Conservation (phyloP, 2,329 filamentous ascomycete species). For the Epichloe baconii region DNA sequence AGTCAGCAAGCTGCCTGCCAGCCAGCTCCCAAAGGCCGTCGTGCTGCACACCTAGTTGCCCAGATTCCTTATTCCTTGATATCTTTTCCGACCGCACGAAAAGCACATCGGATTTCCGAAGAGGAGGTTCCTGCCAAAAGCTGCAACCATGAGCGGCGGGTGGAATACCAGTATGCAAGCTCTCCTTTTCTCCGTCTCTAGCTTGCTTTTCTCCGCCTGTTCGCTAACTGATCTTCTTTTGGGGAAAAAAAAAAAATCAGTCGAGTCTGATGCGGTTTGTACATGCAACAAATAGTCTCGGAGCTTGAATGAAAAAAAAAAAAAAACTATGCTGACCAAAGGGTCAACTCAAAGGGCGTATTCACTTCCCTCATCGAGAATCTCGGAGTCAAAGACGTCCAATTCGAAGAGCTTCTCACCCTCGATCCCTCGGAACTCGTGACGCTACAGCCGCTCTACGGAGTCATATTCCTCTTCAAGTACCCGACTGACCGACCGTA, state of each 20-base stretch:
- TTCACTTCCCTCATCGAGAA: conserved; percentile 92
- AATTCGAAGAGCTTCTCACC: conserved; percentile 91
- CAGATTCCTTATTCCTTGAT: background rate
- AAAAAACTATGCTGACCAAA: background rate
- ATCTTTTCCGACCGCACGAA: background rate
- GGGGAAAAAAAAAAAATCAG: conserved; percentile 20
- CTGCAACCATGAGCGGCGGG: conserved; percentile 54
- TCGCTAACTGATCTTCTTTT: conserved; percentile 1
- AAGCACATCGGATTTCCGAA: background rate
- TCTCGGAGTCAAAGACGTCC: conserved; percentile 83
- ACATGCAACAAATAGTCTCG: background rate
- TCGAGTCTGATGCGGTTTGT: conserved; percentile 88
- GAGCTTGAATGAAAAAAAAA: background rate
- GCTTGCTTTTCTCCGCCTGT: background rate
- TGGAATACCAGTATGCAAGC: conserved; percentile 73
- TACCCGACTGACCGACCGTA: conserved; percentile 61
- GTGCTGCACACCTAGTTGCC: background rate
- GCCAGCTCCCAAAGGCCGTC: background rate
- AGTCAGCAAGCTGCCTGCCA: background rate
- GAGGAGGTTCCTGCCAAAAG: background rate
- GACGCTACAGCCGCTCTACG: conserved; percentile 68
- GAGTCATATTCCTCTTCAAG: conserved; percentile 99
- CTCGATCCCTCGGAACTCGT: conserved; percentile 66
- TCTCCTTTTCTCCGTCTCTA: background rate
- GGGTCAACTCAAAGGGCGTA: conserved; percentile 47